Base-by-base conservation (phyloP, 257 asterid species). In the Penstemon newberryi region DNA sequence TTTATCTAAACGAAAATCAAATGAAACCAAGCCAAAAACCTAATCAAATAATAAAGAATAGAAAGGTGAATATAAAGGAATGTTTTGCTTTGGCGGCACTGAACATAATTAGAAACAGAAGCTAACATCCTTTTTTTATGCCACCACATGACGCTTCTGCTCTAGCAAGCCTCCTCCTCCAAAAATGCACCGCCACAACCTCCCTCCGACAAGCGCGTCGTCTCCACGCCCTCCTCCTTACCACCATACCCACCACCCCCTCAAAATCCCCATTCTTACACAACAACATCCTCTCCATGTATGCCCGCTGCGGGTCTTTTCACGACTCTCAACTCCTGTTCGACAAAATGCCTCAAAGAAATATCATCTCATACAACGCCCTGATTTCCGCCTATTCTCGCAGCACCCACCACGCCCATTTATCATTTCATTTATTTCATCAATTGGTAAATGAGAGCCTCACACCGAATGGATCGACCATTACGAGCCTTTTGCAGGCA, bases 281-380 rank as follows among this genome's bases (percentile, higher is more conserved):
- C 81, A 92, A 92, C 95, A 89, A 81, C 81, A 72, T 87, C 67
- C 72, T 92, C 45, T 84, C 97, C 1, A 84, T 85, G 95, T 92
- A 92, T 73, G 87, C 82, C 0, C 82, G 95, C 1, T 87, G 93
- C 71, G 85, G 87, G 7, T 89, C 96, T 4, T 56, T 80, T 1
- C 5, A 1, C 33, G 91, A 82, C 67, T 43, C 92, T 4, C 96
- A 75, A 4, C 79, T 8, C 25, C 51, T 87, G 84, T 86, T 92
- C 86, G 98, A 89, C 87, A 66, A 80, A 86, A 92, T 86, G 92
- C 95, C 90, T 57, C 90, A 81, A 0, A 66, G 93, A 77, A 89
- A 74, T 59, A 43, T 85, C 55, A 88, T 92, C 11, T 87, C 98
- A 4, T 87, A 87, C 79, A 92, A 87, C 73, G 70, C 87, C 37